Evolutionary conservation across 176 grass and related monocot genomes (phyloP).

Genomic region (Oryza rufipogon): DNA sequence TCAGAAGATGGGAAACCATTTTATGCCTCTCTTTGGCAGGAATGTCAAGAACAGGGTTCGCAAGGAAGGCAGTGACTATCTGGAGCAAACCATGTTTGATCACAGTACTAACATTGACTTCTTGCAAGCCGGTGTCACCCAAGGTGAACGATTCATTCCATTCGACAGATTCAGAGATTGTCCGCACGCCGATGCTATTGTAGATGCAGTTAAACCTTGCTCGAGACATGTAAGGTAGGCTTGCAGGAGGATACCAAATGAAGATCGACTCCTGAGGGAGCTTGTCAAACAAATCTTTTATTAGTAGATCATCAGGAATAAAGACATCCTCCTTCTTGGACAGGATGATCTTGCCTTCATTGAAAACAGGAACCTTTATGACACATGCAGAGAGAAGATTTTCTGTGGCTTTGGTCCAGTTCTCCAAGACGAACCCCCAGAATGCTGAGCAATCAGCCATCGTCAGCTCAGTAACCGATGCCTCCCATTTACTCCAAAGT

Average conservation of each 20-base stretch:
- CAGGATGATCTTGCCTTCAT: constrained; percentile 38
- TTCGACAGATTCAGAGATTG: constrained; percentile 51
- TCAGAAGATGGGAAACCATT: constrained; percentile 41
- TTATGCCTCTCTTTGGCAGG: constrained; percentile 37
- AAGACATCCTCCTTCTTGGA: constrained; percentile 50
- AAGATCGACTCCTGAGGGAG: constrained; percentile 44
- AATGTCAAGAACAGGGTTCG: constrained; percentile 47
- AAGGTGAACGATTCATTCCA: constrained; percentile 39
- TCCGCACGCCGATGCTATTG: constrained; percentile 46
- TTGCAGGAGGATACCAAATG: constrained; percentile 62
- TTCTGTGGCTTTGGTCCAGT: constrained; percentile 38
- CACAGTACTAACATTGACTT: background rate
- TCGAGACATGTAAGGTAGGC: constrained; percentile 15
- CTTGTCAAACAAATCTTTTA: constrained; percentile 60
- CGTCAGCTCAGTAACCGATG: background rate
- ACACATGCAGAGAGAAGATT: constrained; percentile 40
- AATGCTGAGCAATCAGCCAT: constrained; percentile 50
- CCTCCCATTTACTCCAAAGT: constrained; percentile 61
- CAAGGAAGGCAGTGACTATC: constrained; percentile 58
- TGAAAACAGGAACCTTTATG: constrained; percentile 51
- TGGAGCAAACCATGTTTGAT: constrained; percentile 46
- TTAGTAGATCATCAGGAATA: constrained; percentile 66
- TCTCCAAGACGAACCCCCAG: constrained; percentile 50
- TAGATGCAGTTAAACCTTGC: constrained; percentile 54
- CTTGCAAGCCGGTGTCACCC: background rate